A percentile compares a stretch with the other conserved stretches of the same genome.
Evolutionary conservation across 78 protist genomes (phyloP).

Genomic region (Planoprotostelium fungivorum): DNA sequence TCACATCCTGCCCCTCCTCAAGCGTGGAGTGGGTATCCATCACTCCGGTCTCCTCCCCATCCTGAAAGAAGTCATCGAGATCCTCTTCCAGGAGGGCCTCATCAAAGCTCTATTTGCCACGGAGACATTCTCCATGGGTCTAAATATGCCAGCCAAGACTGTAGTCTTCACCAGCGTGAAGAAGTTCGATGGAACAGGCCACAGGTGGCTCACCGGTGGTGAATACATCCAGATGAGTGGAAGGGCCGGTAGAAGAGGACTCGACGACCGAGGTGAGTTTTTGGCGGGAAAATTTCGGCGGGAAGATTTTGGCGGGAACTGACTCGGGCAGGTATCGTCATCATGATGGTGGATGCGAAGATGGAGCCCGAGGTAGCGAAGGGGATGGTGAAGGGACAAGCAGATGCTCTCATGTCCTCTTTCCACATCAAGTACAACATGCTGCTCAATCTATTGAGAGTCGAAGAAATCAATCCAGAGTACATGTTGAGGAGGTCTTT

Average conservation of each 20-base stretch:
- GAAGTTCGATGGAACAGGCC: slow-evolving; percentile 83
- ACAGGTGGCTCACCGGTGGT: slow-evolving; percentile 73
- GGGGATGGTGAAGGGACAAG: slow-evolving; percentile 80
- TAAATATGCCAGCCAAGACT: slow-evolving; percentile 97
- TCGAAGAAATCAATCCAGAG: slow-evolving; percentile 85
- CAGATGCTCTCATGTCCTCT: slow-evolving; percentile 81
- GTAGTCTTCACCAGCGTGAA: slow-evolving; percentile 85
- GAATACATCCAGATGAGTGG: slow-evolving; percentile 98
- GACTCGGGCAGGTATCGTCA: slow-evolving; percentile 74
- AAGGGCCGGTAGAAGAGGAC: slow-evolving; percentile 97
- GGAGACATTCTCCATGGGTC: slow-evolving; percentile 99
- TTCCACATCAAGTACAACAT: slow-evolving; percentile 91
- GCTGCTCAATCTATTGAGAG: slow-evolving; percentile 88
- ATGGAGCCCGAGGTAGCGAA: slow-evolving; percentile 74
- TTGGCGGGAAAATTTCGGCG: too few species aligned
- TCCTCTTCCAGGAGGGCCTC: slow-evolving; percentile 90
- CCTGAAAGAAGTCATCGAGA: slow-evolving; percentile 91
- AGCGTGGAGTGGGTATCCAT: slow-evolving; percentile 94
- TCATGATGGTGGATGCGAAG: slow-evolving; percentile 86
- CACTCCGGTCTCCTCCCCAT: slow-evolving; percentile 96
- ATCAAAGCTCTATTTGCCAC: slow-evolving; percentile 96
- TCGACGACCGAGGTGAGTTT: slow-evolving; percentile 62
- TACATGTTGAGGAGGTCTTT: slow-evolving; percentile 70
- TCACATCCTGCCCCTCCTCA: slow-evolving; percentile 42
- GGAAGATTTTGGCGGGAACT: too few species aligned